phyloP scores from a whole-genome alignment of 2,329 filamentous ascomycete species.

The Sporothrix variecibatus region DNA sequence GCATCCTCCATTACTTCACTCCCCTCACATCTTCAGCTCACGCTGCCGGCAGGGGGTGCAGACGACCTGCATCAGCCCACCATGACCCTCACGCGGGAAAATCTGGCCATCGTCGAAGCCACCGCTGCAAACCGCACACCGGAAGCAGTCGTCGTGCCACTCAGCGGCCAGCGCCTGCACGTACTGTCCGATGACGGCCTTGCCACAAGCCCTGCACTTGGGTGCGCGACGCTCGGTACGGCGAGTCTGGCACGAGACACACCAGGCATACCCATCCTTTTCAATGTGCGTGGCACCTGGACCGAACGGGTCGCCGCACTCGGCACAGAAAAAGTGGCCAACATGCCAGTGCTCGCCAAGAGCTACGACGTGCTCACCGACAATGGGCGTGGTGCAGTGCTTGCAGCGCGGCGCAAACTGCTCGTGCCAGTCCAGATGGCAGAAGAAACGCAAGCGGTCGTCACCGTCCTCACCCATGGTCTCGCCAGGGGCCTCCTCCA shows the following conservation, averaged over 20 bases:
- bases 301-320: conserved; percentile 95
- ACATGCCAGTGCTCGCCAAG: conserved; percentile 96
- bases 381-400: conserved; percentile 93
- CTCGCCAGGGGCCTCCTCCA: conserved; percentile 64
- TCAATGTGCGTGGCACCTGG: conserved; percentile 74
- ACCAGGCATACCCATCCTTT: conserved; percentile 98
- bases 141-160: conserved; percentile 93
- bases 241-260: conserved; percentile 87
- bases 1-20: conserved; percentile 28
- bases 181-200: conserved; percentile 85
- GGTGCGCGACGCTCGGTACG: conserved; percentile 84
- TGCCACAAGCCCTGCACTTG: conserved; percentile 83
- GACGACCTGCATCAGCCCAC: conserved; percentile 53
- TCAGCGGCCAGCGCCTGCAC: conserved; percentile 85
- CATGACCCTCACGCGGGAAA: conserved; percentile 57
- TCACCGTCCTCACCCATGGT: conserved; percentile 73
- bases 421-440: conserved; percentile 98
- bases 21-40: conserved; percentile 56
- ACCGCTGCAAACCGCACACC: conserved; percentile 65
- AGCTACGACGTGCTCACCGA: conserved; percentile 91
- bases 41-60: conserved; percentile 63
- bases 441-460: conserved; percentile 80
- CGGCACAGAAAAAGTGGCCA: conserved; percentile 97
- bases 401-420: conserved; percentile 90
- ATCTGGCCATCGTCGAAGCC: conserved; percentile 67